Evolutionary conservation across 2,329 filamentous ascomycete genomes (phyloP).

Genomic region (Graphilbum fragrans): DNA sequence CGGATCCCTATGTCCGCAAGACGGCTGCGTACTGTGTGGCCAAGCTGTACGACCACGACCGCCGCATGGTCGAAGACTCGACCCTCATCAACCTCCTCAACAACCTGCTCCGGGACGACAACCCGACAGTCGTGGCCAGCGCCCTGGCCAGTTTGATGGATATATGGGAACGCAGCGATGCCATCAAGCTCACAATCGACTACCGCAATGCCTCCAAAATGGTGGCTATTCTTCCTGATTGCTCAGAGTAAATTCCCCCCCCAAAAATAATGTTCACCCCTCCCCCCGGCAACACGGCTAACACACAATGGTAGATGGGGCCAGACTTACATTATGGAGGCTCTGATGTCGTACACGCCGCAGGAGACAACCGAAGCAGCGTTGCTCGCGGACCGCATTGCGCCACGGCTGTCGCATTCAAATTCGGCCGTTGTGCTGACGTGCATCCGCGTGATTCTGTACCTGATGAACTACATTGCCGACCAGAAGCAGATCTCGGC

Average conservation of each 20-base stretch:
- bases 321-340: constrained; percentile 95
- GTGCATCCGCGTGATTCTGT: constrained; percentile 90
- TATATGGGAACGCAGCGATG: constrained; percentile 96
- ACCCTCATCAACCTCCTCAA: constrained; percentile 90
- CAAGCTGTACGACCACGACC: constrained; percentile 95
- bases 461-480: constrained; percentile 96
- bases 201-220: constrained; percentile 97
- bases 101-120: constrained; percentile 81
- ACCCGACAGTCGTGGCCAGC: constrained; percentile 93
- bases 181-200: constrained; percentile 95
- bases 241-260: constrained; percentile 70
- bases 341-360: constrained; percentile 93
- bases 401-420: constrained; percentile 89
- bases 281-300: too few relatives aligned
- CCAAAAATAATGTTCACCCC: too few relatives aligned
- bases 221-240: constrained; percentile 90
- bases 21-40: constrained; percentile 93
- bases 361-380: constrained; percentile 82
- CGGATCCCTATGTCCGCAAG: constrained; percentile 93
- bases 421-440: constrained; percentile 95
- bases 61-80: constrained; percentile 75
- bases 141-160: constrained; percentile 86
- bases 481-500: constrained; percentile 80
- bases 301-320: constrained; percentile 58
- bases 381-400: constrained; percentile 82